A percentile compares a stretch with the other conserved stretches of the same genome.
These are phyloP conservation scores for thale cress (Arabidopsis thaliana) DNA, from an alignment of 345 rosid genomes.

Conservation along the genomic window DNA sequence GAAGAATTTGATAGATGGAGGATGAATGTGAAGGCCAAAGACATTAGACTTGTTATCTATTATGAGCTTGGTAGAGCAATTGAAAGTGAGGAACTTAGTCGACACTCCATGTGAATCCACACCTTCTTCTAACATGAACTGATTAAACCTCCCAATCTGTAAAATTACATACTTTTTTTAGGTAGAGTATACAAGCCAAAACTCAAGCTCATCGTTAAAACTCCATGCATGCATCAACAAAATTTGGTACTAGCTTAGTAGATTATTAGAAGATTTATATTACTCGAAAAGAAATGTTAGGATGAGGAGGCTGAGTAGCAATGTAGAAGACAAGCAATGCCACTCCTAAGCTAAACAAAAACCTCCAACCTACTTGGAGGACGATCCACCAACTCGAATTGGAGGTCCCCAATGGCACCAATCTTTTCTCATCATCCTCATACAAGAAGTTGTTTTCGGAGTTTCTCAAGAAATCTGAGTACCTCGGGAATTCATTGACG, in stretches of 20 bases:
- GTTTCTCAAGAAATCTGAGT: slow-evolving; percentile 56
- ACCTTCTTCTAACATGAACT: slow-evolving; percentile 76
- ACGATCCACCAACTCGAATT: slow-evolving; percentile 63
- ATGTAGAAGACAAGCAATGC: slow-evolving; percentile 83
- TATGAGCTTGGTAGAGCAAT: slow-evolving; percentile 56
- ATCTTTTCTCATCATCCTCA: slow-evolving; percentile 51
- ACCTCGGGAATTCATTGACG: slow-evolving; percentile 52
- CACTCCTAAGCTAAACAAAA: slow-evolving; percentile 65
- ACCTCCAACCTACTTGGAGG: slow-evolving; percentile 77
- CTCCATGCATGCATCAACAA: background rate
- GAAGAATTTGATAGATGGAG: slow-evolving; percentile 60
- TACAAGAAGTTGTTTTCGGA: slow-evolving; percentile 55
- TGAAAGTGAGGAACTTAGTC: slow-evolving; percentile 76
- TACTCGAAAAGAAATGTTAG: slow-evolving; percentile 73
- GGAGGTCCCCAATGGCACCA: slow-evolving; percentile 54
- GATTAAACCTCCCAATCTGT: slow-evolving; percentile 61
- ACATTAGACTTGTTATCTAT: slow-evolving; percentile 81
- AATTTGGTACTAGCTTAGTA: background rate
- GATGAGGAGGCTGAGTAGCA: slow-evolving; percentile 83
- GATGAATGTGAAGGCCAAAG: slow-evolving; percentile 74
- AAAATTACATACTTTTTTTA: slow-evolving; percentile 1
- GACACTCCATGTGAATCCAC: slow-evolving; percentile 72
- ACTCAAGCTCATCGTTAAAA: background rate
- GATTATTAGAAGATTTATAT: slow-evolving; percentile 11
- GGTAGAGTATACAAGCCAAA: slow-evolving; percentile 8